These are phyloP conservation scores for Candida glucosophila DNA, from an alignment of 1,139 yeast species.

Conservation along the genomic window DNA sequence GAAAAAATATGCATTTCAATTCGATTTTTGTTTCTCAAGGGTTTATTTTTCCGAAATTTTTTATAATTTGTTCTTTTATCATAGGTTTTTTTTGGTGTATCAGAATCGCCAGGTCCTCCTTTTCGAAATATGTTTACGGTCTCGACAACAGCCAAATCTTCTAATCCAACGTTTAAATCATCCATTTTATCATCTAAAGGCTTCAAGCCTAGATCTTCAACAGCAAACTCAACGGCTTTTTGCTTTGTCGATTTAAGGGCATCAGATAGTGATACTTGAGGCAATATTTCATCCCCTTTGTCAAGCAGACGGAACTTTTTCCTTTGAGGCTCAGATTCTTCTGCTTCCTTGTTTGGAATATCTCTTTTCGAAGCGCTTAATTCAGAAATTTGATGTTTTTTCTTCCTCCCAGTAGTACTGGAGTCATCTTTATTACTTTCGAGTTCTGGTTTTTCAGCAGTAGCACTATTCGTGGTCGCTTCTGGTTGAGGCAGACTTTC, in stretches of 20 bases:
- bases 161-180: slow-evolving; percentile 7
- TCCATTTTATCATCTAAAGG: no score
- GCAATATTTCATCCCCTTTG: slow-evolving; percentile 5
- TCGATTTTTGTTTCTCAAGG: slow-evolving; percentile 13
- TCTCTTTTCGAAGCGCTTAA: no score
- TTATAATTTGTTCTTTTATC: slow-evolving; percentile 29
- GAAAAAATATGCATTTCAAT: slow-evolving; percentile 18
- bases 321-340: no score
- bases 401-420: no score
- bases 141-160: slow-evolving; percentile 28
- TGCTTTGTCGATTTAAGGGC: slow-evolving; percentile 26
- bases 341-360: no score
- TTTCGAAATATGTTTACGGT: slow-evolving; percentile 17
- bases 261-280: slow-evolving; percentile 18
- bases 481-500: no score
- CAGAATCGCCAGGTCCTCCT: slow-evolving; percentile 2
- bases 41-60: slow-evolving; percentile 21
- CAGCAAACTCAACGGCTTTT: slow-evolving; percentile 13
- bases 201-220: neutral
- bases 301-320: no score
- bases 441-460: no score
- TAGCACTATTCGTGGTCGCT: no score
- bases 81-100: slow-evolving; percentile 6
- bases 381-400: no score
- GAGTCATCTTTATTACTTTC: no score